Evolutionary conservation across 768 basidiomycete genomes (phyloP), one percentile per base, ranked within the genome.

Genomic region (Bullera alba): DNA sequence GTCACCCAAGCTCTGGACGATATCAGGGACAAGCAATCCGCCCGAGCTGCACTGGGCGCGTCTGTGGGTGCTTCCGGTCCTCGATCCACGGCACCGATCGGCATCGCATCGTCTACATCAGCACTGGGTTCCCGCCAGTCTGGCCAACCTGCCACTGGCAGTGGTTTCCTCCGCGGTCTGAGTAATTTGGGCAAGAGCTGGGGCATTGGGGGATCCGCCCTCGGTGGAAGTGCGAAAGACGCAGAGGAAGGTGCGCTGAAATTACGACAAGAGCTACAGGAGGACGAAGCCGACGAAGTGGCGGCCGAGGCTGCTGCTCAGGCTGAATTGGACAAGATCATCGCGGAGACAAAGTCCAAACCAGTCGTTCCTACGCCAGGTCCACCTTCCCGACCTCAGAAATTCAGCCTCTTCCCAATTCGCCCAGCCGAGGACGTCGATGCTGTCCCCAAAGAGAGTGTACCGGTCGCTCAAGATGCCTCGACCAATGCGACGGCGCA

Each of bases 161-260:
- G 60, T 16, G 66, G 66, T 5, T 68, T 68, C 53, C 41, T 68
- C 17, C 48, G 56, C 6, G 66, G 66, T 44, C 29, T 68, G 25
- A 57, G 60, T 17, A 63, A 43, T 36, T 25, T 65, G 6, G 61
- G 61, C n/a, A 48, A 42, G 14, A 49, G 56, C 28, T 49, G 61
- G 7, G 56, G 55, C 12, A 26, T 53, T 16, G n/a, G n/a, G n/a
- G 54, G 56, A 37, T 35, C 64, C 6, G 62, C 62, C 7, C 17
- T 67, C 12, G 65, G 62, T 2, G 50, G 48, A 43, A 6, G 23
- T 14, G 14, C 42, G 5, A 42, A 37, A 25, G 22, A 26, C 23
- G 55, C 56, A 6, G 61, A 63, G 42, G 64, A 66, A 23, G 61
- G 60, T 39, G 54, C 51, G 5, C 26, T 41, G 41, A 42, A 54